phyloP scores from a whole-genome alignment of 2,329 filamentous ascomycete genomes.

The Aspergillus sp. region DNA sequence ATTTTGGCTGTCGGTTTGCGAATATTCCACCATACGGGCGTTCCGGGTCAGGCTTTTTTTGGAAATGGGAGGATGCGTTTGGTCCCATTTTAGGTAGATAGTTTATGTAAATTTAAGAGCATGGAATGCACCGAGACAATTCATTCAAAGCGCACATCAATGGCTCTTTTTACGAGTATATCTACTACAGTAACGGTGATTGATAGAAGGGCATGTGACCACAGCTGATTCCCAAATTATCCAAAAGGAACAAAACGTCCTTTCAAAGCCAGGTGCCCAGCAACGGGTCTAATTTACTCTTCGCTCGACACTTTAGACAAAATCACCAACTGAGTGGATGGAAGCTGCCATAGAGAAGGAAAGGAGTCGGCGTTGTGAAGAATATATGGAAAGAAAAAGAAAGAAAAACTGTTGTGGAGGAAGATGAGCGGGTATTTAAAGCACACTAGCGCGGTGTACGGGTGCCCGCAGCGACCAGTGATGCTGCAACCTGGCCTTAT shows the following conservation, averaged over 20 bases:
- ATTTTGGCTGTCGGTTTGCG: constrained; percentile 19
- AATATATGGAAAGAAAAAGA: constrained; percentile 45
- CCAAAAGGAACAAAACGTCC: constrained; percentile 62
- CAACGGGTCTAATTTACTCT: constrained; percentile 65
- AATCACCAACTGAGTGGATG: constrained; percentile 50
- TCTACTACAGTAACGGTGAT: not conserved
- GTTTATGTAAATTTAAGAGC: constrained; percentile 12
- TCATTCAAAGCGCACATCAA: not conserved
- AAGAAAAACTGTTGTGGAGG: constrained; percentile 36
- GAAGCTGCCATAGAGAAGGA: constrained; percentile 57
- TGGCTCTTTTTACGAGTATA: not conserved
- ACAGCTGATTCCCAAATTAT: constrained; percentile 72
- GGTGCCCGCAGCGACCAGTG: constrained; percentile 35
- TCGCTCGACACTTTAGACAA: constrained; percentile 70
- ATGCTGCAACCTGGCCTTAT: constrained; percentile 51
- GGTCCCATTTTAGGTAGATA: constrained; percentile 6
- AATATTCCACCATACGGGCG: constrained; percentile 15
- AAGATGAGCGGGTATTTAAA: constrained; percentile 29
- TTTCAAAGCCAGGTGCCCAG: constrained; percentile 71
- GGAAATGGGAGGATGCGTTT: constrained; percentile 6
- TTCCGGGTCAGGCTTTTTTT: constrained; percentile 12
- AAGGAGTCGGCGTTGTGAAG: constrained; percentile 52
- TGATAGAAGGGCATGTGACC: constrained; percentile 53
- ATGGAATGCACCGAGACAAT: not conserved
- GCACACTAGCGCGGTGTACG: constrained; percentile 32